These are phyloP conservation scores for Lentinula guzmanii DNA, from an alignment of 768 basidiomycete species.

Conservation along the genomic window DNA sequence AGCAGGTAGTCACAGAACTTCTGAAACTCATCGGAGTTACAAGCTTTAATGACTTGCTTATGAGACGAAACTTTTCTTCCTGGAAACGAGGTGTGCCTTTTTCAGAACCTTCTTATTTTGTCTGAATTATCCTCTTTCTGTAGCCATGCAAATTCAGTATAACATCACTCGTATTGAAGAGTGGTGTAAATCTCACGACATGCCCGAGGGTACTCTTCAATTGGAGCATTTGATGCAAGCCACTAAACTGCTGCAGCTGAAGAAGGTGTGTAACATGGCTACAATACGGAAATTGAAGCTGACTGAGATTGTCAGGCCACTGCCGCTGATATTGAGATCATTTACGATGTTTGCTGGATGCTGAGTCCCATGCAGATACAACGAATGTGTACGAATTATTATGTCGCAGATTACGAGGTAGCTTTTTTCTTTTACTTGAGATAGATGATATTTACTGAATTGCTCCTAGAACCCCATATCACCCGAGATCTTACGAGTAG, in stretches of 20 bases:
- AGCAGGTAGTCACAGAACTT: constrained; percentile 92
- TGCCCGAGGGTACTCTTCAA: constrained; percentile 97
- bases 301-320: constrained; percentile 54
- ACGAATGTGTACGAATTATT: constrained; percentile 98
- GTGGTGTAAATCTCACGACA: constrained; percentile 99
- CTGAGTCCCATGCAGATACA: constrained; percentile 98
- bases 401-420: constrained; percentile 98
- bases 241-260: constrained; percentile 94
- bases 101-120: not conserved
- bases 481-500: constrained; percentile 93
- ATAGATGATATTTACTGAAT: not conserved
- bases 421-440: constrained; percentile 10
- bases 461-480: constrained; percentile 82
- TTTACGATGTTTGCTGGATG: constrained; percentile 99
- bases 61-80: constrained; percentile 98
- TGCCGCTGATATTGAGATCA: constrained; percentile 94
- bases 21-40: constrained; percentile 94
- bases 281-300: not conserved
- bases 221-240: constrained; percentile 99
- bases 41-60: constrained; percentile 96
- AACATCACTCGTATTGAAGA: constrained; percentile 97
- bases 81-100: constrained; percentile 89
- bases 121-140: not conserved
- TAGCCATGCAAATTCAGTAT: constrained; percentile 99
- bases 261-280: constrained; percentile 59